Evolutionary conservation across 2,329 filamentous ascomycete species (phyloP).

Genomic region (Talaromyces sp.): DNA sequence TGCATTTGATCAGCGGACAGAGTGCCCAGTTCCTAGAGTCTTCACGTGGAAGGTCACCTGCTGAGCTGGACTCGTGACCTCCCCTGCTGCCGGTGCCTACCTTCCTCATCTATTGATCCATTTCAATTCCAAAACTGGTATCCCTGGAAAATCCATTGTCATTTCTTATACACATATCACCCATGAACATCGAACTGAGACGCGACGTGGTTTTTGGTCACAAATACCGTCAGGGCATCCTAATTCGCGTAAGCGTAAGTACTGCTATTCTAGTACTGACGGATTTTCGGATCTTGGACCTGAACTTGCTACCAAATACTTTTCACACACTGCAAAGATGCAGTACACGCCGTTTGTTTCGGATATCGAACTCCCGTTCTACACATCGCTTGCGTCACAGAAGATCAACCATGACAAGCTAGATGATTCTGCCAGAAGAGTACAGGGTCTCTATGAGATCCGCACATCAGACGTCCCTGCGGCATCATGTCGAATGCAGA

Average conservation of each 20-base stretch:
- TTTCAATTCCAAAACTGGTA: neutral
- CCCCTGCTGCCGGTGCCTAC: conserved; percentile 4
- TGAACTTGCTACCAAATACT: neutral
- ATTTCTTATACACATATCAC: neutral
- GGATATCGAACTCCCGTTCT: conserved; percentile 93
- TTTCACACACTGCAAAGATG: conserved; percentile 35
- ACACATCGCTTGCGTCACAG: conserved; percentile 81
- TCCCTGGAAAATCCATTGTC: neutral
- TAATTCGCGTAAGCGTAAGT: neutral
- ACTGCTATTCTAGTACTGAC: too few relatives aligned
- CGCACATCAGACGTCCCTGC: conserved; percentile 66
- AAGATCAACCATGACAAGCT: conserved; percentile 98
- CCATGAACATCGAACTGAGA: neutral
- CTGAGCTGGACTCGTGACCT: conserved; percentile 8
- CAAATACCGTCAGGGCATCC: neutral
- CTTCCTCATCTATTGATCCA: neutral
- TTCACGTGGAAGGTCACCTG: conserved; percentile 2
- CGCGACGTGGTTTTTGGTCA: neutral
- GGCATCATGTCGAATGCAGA: conserved; percentile 81
- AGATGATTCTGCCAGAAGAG: conserved; percentile 81
- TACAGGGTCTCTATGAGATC: conserved; percentile 86
- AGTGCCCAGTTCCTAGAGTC: neutral
- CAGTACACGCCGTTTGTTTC: conserved; percentile 88
- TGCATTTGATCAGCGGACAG: neutral
- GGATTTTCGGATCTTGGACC: too few relatives aligned